Conservation (phyloP, 768 basidiomycete genomes). For the Pilatotrama ljubarskyi region DNA sequence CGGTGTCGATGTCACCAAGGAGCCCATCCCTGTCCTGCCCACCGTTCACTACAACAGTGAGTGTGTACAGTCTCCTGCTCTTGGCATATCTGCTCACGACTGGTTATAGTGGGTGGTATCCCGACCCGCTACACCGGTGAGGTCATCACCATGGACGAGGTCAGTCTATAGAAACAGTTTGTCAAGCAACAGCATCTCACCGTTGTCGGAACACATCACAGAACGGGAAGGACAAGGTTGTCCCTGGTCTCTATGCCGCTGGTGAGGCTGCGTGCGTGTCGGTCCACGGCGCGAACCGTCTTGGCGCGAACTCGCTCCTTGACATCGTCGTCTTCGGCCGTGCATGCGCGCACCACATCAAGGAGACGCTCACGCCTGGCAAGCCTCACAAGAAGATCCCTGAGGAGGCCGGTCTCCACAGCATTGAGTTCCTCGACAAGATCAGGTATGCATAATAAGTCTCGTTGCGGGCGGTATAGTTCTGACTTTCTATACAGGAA, state of each 20-base stretch:
- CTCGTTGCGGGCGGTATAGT: background rate
- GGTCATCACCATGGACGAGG: constrained; percentile 82
- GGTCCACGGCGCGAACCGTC: constrained; percentile 98
- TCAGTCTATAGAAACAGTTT: constrained; percentile 23
- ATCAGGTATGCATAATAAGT: constrained; percentile 49
- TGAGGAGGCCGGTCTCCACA: constrained; percentile 81
- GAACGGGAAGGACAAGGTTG: constrained; percentile 89
- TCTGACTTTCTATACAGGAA: constrained; percentile 44
- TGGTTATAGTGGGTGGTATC: constrained; percentile 89
- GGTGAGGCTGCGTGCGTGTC: constrained; percentile 99
- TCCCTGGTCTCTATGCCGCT: constrained; percentile 96
- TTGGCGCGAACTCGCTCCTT: constrained; percentile 97
- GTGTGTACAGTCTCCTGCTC: constrained; percentile 31
- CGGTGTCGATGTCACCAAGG: constrained; percentile 99
- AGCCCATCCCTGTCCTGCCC: constrained; percentile 97
- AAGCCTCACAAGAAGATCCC: constrained; percentile 88
- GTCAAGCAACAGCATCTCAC: background rate
- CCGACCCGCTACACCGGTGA: constrained; percentile 98
- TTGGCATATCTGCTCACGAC: constrained; percentile 20
- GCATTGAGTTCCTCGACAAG: constrained; percentile 86
- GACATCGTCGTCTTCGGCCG: constrained; percentile 99
- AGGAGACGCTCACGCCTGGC: constrained; percentile 84
- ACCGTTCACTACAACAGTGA: constrained; percentile 99
- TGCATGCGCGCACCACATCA: constrained; percentile 98
- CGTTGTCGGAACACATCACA: constrained; percentile 24